These are phyloP conservation scores for Xerocomus amazonicus DNA, from an alignment of 1,284 basidiomycete genomes.

Conservation along the genomic window DNA sequence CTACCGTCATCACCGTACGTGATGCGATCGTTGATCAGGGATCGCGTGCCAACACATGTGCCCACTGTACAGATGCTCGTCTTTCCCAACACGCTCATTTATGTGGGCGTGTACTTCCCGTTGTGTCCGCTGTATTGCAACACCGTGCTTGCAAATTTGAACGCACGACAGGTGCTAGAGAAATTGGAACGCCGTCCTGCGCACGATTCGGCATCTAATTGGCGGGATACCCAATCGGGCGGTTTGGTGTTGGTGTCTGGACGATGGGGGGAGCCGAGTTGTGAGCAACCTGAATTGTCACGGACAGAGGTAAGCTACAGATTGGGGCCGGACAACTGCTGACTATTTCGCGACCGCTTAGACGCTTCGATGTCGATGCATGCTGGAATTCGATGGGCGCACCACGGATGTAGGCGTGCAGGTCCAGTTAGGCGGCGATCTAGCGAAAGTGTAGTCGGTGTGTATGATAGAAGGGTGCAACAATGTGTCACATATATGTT, in stretches of 20 bases:
- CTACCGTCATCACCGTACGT: conserved; percentile 16
- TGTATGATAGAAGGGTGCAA: neutral
- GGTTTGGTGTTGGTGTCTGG: neutral
- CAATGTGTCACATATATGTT: neutral
- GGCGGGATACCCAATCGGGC: conserved; percentile 2
- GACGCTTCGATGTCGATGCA: conserved; percentile 9
- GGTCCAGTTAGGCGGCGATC: neutral
- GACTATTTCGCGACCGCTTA: neutral
- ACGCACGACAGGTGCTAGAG: conserved; percentile 18
- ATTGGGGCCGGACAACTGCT: too few relatives aligned
- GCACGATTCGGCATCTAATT: conserved; percentile 7
- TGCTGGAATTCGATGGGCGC: neutral
- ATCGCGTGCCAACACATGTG: neutral
- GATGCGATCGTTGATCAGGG: neutral
- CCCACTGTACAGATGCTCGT: conserved; percentile 11
- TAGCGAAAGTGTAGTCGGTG: neutral
- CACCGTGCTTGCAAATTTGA: conserved; percentile 31
- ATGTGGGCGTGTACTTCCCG: conserved; percentile 26
- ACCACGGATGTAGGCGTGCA: conserved; percentile 15
- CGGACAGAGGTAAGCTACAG: conserved; percentile 1
- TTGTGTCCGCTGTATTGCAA: conserved; percentile 11
- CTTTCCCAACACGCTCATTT: conserved; percentile 14
- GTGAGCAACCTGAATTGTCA: conserved; percentile 3
- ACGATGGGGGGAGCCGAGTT: neutral
- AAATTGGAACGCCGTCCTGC: conserved; percentile 8